Base-by-base conservation (phyloP, 2,329 filamentous ascomycete genomes). In the Aureobasidium namibiae region DNA sequence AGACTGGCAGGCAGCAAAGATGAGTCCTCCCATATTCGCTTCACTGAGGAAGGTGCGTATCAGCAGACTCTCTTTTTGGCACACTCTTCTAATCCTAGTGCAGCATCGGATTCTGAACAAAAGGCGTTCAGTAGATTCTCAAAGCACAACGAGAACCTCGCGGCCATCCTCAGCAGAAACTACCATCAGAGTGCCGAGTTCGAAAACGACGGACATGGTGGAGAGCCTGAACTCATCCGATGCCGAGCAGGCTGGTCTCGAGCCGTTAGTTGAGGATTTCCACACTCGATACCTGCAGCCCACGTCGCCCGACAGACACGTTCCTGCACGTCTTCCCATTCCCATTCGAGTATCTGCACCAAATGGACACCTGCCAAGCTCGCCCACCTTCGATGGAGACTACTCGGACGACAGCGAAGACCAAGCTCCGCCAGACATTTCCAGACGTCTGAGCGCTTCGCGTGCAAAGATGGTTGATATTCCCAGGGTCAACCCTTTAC, bases 211-310 rank as follows among this genome's bases (percentile, higher is more conserved):
- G 36, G 46, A 42, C 56, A 50, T 45, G 36, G 34, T 50, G 11
- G 24, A 60, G 58, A 54, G 18, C 39, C 18, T 24, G 11, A n/a
- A 21, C 13, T 52, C 48, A 10, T 26, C 34, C 16, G 16, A 21
- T 21, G 21, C 44, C 10, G 44, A 46, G n/a, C 45, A 29, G 4
- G 53, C 33, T 23, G 50, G 36, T 6, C 31, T 23, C 18, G 65
- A 66, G 38, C 65, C 65, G 5, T 48, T 66, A 41, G 61, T 63
- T 9, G 63, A 69, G 33, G 66, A 69, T 61, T 67, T 67, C 41
- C 63, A 65, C 13, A 62, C 63, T 44, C 62, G 61, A 24, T 65
- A 66, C 58, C 36, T 46, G 14, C 44, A 56, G 4, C 41, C 52
- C 29, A 26, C 36, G 52, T 56, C 52, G 31, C 52, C 29, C 21